Evolutionary conservation across 2,329 filamentous ascomycete genomes (phyloP), one percentile per base, ranked within the genome.

Genomic region (Canariomyces notabilis): DNA sequence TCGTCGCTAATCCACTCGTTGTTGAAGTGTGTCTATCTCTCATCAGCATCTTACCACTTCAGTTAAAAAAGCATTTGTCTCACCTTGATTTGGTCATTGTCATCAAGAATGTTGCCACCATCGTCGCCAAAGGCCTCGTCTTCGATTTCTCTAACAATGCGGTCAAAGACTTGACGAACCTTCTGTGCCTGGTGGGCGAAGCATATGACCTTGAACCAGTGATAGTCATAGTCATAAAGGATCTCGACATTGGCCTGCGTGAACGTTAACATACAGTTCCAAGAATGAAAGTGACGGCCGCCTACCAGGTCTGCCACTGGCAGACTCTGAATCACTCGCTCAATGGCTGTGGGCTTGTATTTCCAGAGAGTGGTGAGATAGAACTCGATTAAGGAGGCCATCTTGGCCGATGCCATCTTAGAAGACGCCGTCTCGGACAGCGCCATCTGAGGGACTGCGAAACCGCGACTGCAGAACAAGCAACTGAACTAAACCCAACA

Each of bases 331-430:
- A 64, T 46, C 1, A 64, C 39, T 18, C 48, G 47, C 6, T 51
- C 41, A 22, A 59, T 42, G 12, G 54, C 57, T 5, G 46, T 52
- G 5, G 52, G 48, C 6, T 46, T 53, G 48, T 58, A 64, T 2
- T 46, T 29, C 60, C 61, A 64, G 26, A 63, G 35, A 21, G 53
- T 57, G 6, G 51, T 20, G 8, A 63, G 31, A 37, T 59, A 61
- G 39, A 63, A 56, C 42, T 62, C 57, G 11, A 37, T 41, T 4
- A 43, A 19, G 15, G 7, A 18, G 2, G 14, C 33, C 46, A 46
- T 50, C 15, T 11, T 50, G 48, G n/a, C n/a, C n/a, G n/a, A n/a
- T n/a, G n/a, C n/a, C n/a, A n/a, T n/a, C n/a, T n/a, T n/a, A n/a
- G n/a, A n/a, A n/a, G n/a, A n/a, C n/a, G n/a, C n/a, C n/a, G n/a